Base-by-base conservation (phyloP, 1,284 basidiomycete species). In the Fomitopsis betulina region DNA sequence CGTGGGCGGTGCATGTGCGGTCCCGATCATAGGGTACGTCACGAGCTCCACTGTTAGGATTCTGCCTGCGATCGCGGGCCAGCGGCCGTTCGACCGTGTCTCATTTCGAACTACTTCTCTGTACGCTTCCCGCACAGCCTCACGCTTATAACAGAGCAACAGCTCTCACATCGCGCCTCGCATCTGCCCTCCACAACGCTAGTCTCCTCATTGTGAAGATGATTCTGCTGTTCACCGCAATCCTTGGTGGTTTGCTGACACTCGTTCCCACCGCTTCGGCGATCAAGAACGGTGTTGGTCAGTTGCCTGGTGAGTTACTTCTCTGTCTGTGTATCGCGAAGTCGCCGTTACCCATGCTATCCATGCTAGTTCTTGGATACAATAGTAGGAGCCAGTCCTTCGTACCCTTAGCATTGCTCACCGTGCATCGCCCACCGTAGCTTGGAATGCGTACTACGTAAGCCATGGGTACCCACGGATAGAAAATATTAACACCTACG, bases 391-490 rank as follows among this genome's bases (percentile, higher is more conserved):
- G 9, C 42, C 5, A 5, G 13, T 45, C 12, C 8, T 45, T 1
- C 19, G 17, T 45, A 13, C 6, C 8, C 19, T 21, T 2, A 13
- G 23, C 42, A 7, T 17, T 27, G 5, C 23, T 7, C 45, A 30
- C 9, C 27, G 17, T 35, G 38, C 33, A 4, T 21, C 23, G 19
- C 27, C 19, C 13, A 4, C 17, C 33, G 13, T 35, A 72, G 73
- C 71, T 13, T 74, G 72, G 72, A 71, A 74, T 57, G 66, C 66
- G 21, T 72, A 67, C 56, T 66, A 68, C 38, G 70, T 71, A 55
- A 27, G 61, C 4, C 15, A 56, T 12, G 21, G 32, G 13, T 1
- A 35, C 21, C 8, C 1, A 51, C 1, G 15, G 4, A 13, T 19
- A 9, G 30, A 6, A 21, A 32, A 32, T 6, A 2, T 32, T 5